Evolutionary conservation across 345 rosid genomes (phyloP).

Genomic region (Tarenaya hassleriana): DNA sequence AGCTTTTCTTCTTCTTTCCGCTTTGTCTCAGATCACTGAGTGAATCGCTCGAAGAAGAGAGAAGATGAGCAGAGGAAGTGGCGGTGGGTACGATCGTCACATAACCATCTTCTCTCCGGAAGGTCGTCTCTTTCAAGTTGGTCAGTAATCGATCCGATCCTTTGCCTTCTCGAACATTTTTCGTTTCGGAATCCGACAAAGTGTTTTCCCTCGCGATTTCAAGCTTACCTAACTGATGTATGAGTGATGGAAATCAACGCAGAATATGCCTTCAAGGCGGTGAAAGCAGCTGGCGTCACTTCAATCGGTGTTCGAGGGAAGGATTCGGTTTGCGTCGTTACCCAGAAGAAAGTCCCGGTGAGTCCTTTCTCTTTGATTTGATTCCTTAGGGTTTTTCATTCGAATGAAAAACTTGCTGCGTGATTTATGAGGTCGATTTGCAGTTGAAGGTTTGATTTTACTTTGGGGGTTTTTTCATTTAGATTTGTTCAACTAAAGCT

Average conservation of each 20-base stretch:
- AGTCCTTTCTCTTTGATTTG: constrained; percentile 23
- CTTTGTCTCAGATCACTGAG: constrained; percentile 10
- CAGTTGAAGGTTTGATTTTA: not conserved
- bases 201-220: not conserved
- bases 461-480: constrained; percentile 6
- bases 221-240: too few species aligned
- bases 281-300: constrained; percentile 89
- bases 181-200: not conserved
- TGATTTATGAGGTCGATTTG: not conserved
- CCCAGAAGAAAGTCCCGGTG: constrained; percentile 99
- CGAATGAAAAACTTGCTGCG: not conserved
- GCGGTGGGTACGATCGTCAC: constrained; percentile 84
- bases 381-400: not conserved
- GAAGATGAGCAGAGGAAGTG: constrained; percentile 81
- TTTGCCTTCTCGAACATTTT: not conserved
- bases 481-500: not conserved
- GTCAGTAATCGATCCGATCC: constrained; percentile 31
- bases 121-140: constrained; percentile 90
- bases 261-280: constrained; percentile 99
- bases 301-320: constrained; percentile 94
- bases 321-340: constrained; percentile 92
- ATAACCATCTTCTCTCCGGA: constrained; percentile 86
- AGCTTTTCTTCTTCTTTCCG: constrained; percentile 24
- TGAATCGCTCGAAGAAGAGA: constrained; percentile 1
- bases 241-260: constrained; percentile 12